Conservation (phyloP, 257 asterid genomes). For the Ehretia macrophylla region DNA sequence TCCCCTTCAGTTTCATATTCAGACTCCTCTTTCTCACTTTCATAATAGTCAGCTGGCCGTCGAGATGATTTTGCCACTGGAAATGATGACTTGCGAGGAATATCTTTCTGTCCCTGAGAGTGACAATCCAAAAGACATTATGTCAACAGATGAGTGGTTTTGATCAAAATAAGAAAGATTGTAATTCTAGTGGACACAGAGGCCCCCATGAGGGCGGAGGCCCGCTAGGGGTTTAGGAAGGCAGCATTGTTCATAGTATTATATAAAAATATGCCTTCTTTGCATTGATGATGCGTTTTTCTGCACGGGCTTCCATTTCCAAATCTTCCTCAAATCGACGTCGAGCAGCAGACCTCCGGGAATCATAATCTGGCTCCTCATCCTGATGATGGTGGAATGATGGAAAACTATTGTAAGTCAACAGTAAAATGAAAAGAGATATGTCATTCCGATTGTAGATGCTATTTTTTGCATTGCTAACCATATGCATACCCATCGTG, state of each 20-base stretch:
- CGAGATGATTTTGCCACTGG: conserved; percentile 60
- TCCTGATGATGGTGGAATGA: conserved; percentile 40
- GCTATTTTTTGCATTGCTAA: no score
- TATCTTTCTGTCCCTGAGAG: conserved; percentile 62
- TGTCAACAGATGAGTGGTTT: neutral
- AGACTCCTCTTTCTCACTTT: conserved; percentile 87
- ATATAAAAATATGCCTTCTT: conserved; percentile 64
- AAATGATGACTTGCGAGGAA: conserved; percentile 48
- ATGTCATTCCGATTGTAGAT: no score
- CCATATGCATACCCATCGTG: no score
- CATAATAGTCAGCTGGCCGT: conserved; percentile 68
- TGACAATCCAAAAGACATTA: conserved; percentile 6
- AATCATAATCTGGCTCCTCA: conserved; percentile 72
- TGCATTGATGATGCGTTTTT: conserved; percentile 85
- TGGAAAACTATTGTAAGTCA: neutral
- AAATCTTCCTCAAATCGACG: conserved; percentile 83
- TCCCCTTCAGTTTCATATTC: conserved; percentile 97
- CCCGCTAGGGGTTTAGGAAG: neutral
- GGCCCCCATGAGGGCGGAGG: neutral
- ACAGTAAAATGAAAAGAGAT: neutral
- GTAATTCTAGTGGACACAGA: neutral
- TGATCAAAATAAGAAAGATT: no score
- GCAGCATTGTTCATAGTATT: conserved; percentile 5
- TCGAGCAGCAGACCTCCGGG: conserved; percentile 64
- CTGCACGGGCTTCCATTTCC: conserved; percentile 92